phyloP scores from a whole-genome alignment of 495 filamentous ascomycete genomes.

The Tuber melanosporum region DNA sequence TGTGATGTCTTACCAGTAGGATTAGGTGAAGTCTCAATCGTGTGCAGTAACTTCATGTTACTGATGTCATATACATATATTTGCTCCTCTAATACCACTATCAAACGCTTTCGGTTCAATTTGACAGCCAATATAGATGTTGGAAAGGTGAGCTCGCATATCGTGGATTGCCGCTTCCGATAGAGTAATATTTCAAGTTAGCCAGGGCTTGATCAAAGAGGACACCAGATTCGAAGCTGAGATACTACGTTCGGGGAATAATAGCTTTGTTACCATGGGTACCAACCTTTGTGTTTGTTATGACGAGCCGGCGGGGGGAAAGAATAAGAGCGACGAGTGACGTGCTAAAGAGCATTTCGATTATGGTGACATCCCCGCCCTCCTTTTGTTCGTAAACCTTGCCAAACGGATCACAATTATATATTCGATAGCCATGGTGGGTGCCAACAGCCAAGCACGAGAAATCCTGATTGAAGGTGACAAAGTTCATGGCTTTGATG shows the following conservation, averaged over 20 bases:
- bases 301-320: constrained; percentile 81
- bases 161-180: constrained; percentile 76
- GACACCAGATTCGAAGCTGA: constrained; percentile 1
- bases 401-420: constrained; percentile 89
- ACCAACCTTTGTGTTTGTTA: constrained; percentile 92
- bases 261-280: constrained; percentile 8
- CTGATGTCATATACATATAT: constrained; percentile 98
- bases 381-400: constrained; percentile 90
- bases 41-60: constrained; percentile 89
- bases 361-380: constrained; percentile 74
- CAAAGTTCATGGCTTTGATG: constrained; percentile 80
- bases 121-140: constrained; percentile 87
- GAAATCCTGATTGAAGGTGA: constrained; percentile 99
- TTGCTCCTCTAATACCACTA: constrained; percentile 86
- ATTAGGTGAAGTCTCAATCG: constrained; percentile 88
- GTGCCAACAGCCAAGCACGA: constrained; percentile 95
- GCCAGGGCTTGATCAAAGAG: constrained; percentile 7
- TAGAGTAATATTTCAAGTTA: constrained; percentile 4
- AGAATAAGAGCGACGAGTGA: constrained; percentile 91
- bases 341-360: constrained; percentile 99
- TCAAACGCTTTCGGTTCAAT: constrained; percentile 86
- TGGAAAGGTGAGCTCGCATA: constrained; percentile 97
- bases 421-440: constrained; percentile 85
- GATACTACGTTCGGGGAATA: background rate
- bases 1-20: constrained; percentile 55